Conservation (phyloP, 2,329 filamentous ascomycete species). For the Pestalotiopsis sp. region DNA sequence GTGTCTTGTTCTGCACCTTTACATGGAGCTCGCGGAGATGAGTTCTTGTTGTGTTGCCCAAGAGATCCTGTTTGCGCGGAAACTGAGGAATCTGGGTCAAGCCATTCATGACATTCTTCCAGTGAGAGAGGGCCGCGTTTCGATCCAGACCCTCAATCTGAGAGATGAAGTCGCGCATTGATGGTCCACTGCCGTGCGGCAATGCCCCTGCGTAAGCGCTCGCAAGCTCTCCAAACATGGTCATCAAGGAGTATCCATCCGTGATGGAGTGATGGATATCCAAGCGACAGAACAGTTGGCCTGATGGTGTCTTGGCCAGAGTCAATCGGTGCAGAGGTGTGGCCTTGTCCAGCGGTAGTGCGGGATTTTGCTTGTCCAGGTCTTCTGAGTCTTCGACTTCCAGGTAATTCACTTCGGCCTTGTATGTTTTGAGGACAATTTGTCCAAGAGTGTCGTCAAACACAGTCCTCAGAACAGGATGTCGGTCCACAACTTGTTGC, state of each 20-base stretch:
- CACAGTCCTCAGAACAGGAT: conserved; percentile 9
- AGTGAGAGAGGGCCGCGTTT: conserved; percentile 4
- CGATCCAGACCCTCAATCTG: conserved; percentile 3
- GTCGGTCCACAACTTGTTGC: conserved; percentile 14
- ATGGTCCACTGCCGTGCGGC: not conserved
- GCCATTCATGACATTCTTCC: not conserved
- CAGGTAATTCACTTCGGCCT: not conserved
- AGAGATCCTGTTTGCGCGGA: not conserved
- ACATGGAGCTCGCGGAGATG: conserved; percentile 5
- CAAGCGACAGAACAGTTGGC: conserved; percentile 1
- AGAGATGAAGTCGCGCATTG: conserved; percentile 2
- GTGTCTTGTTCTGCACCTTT: not conserved
- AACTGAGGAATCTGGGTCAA: not conserved
- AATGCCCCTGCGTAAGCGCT: conserved; percentile 3
- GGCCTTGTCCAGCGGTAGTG: not conserved
- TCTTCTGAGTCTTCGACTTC: not conserved
- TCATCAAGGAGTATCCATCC: conserved; percentile 12
- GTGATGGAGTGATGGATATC: conserved; percentile 13
- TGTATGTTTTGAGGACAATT: conserved; percentile 7
- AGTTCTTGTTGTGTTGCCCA: not conserved
- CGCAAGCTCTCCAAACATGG: conserved; percentile 13
- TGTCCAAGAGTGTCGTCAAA: conserved; percentile 6
- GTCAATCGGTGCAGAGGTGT: conserved; percentile 9
- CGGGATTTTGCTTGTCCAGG: not conserved
- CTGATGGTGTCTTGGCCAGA: conserved; percentile 2